Conservation (phyloP, 2,329 filamentous ascomycete species). For the Plectosphaerella cucumerina region DNA sequence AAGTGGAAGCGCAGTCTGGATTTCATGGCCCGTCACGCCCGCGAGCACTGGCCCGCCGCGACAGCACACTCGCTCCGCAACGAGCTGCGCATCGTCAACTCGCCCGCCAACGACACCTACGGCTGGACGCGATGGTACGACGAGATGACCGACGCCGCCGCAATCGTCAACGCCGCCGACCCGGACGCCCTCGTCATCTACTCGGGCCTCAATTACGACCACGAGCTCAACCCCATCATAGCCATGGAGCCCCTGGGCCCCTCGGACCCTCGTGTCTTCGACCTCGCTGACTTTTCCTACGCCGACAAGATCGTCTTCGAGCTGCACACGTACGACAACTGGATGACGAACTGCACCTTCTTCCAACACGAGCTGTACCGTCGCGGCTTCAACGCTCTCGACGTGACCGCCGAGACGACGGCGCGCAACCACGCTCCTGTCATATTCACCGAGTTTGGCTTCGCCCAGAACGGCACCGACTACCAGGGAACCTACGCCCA, state of each 20-base stretch:
- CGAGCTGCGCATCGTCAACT: constrained; percentile 45
- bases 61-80: constrained; percentile 44
- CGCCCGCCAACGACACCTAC: constrained; percentile 36
- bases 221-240: constrained; percentile 40
- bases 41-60: constrained; percentile 21
- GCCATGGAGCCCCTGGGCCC: constrained; percentile 7
- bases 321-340: constrained; percentile 38
- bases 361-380: constrained; percentile 45
- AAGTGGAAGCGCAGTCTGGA: constrained; percentile 52
- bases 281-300: constrained; percentile 40
- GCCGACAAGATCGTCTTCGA: constrained; percentile 43
- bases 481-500: neutral
- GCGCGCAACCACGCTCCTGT: constrained; percentile 37
- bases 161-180: constrained; percentile 46
- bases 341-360: constrained; percentile 40
- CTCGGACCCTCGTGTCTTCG: constrained; percentile 38
- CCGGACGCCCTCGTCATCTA: constrained; percentile 49
- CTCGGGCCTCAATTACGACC: constrained; percentile 48
- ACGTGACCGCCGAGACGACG: constrained; percentile 38
- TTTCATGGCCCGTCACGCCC: constrained; percentile 43
- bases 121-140: constrained; percentile 39
- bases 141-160: constrained; percentile 42
- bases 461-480: constrained; percentile 36
- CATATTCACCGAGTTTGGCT: constrained; percentile 43
- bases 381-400: constrained; percentile 43